Evolutionary conservation across 2,329 filamentous ascomycete species (phyloP).

Genomic region (Alternaria arborescens): DNA sequence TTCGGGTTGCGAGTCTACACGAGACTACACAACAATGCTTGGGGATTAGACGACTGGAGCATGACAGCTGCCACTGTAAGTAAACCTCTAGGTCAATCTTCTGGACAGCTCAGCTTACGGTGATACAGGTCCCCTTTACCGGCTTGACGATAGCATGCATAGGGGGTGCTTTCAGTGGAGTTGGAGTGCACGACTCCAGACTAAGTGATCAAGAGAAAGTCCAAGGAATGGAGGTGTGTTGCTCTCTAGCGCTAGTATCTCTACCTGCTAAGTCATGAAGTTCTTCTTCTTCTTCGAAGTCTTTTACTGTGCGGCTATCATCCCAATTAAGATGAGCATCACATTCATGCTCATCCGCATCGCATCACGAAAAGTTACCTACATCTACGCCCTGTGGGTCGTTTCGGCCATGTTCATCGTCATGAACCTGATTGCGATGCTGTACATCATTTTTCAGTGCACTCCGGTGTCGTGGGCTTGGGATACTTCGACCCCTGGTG

Average conservation of each 20-base stretch:
- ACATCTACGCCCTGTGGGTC: slow-evolving; percentile 12
- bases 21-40: slow-evolving; percentile 14
- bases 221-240: slow-evolving; percentile 14
- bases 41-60: slow-evolving; percentile 17
- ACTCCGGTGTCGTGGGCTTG: slow-evolving; percentile 14
- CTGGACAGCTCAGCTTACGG: not conserved
- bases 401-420: slow-evolving; percentile 16
- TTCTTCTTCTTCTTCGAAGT: slow-evolving; percentile 18
- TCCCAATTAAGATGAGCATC: slow-evolving; percentile 18
- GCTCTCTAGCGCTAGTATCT: not conserved
- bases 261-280: not conserved
- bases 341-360: slow-evolving; percentile 19
- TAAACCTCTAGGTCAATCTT: too few relatives aligned
- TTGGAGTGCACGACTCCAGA: slow-evolving; percentile 9
- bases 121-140: slow-evolving; percentile 10
- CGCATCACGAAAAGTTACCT: slow-evolving; percentile 7
- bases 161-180: slow-evolving; percentile 15
- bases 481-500: slow-evolving; percentile 16
- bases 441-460: slow-evolving; percentile 18
- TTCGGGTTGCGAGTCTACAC: slow-evolving; percentile 17
- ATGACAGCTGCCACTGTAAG: slow-evolving; percentile 15
- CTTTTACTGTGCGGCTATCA: slow-evolving; percentile 15
- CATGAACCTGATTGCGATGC: slow-evolving; percentile 16
- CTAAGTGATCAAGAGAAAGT: slow-evolving; percentile 6
- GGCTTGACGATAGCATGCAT: slow-evolving; percentile 16